Base-by-base conservation (phyloP, 371 early-diverging fungal species). In the Actinomortierella ambigua region DNA sequence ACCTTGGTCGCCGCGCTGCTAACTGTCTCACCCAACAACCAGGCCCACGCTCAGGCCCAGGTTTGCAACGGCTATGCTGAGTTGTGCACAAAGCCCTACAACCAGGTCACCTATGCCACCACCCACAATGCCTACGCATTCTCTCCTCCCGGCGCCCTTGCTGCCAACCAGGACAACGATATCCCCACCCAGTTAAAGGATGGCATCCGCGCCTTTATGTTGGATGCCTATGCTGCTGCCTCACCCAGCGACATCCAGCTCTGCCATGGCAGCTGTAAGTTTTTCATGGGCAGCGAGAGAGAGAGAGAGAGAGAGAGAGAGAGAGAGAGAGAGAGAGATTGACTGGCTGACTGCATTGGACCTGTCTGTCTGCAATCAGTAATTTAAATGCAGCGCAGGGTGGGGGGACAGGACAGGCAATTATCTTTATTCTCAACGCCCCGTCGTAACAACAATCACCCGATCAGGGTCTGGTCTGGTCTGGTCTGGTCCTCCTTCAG, bases 51-150 rank as follows among this genome's bases (percentile, higher is more conserved):
- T 40, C 65, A 63, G 20, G 68, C 69, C n/a, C 82, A 84, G 56
- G 61, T 63, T 14, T 93, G 93, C 68, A 93, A 93, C 65, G 93
- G 93, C 0, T 83, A 89, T 61, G 59, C 77, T 0, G 84, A 84
- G 52, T 80, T 87, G n/a, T 93, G 93, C 60, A 61, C 77, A 53
- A 82, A 79, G 63, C 61, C 73, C 3, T 91, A 87, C 61, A 67
- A 82, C 60, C 51, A 80, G 46, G 68, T 93, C 15, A 79, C 88
- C 2, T 88, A 81, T 50, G 65, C 85, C 1, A 69, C 86, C n/a
- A 90, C 92, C 7, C 93, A 93, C 77, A 93, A 93, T 64, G 81
- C 93, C 0, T 93, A 84, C 66, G 87, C 89, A 24, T 78, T 59
- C 54, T 70, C 68, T 11, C 85, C 81, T 41, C 61, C 81, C n/a